Percentiles rank a stretch among this genome's conserved stretches.
Evolutionary conservation across 768 basidiomycete species (phyloP).

Genomic region (Boletus speciosus): DNA sequence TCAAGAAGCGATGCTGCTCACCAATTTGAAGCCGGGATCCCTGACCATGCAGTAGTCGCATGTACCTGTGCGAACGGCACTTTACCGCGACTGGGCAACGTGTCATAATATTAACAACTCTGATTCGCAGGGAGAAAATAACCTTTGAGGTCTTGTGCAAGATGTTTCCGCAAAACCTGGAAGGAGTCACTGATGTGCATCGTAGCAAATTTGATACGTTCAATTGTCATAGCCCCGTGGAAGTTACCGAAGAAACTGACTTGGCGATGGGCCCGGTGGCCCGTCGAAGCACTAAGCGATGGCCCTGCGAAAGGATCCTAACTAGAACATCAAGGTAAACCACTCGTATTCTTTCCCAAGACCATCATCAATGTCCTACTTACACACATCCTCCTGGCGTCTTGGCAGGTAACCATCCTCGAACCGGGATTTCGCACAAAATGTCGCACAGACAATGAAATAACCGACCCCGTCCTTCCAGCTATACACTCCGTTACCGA

Average conservation of each 20-base stretch:
- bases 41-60: slow-evolving; percentile 17
- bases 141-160: slow-evolving; percentile 9
- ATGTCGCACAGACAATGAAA: not conserved
- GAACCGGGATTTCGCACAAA: slow-evolving; percentile 7
- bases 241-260: not conserved
- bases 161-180: not conserved
- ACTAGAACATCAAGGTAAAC: slow-evolving; percentile 14
- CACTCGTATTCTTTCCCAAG: not conserved
- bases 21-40: not conserved
- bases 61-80: slow-evolving; percentile 2
- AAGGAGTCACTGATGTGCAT: not conserved
- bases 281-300: slow-evolving; percentile 15
- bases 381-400: not conserved
- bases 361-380: not conserved
- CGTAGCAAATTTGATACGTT: slow-evolving; percentile 17
- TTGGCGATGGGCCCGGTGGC: not conserved
- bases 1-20: slow-evolving; percentile 7
- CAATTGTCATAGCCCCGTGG: not conserved
- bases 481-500: slow-evolving; percentile 9
- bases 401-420: not conserved
- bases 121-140: not conserved
- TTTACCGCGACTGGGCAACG: not conserved
- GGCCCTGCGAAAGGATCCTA: slow-evolving; percentile 4
- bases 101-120: not conserved
- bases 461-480: slow-evolving; percentile 6